Evolutionary conservation across 805 yeast species (phyloP).

Genomic region (Candida silvicultrix): DNA sequence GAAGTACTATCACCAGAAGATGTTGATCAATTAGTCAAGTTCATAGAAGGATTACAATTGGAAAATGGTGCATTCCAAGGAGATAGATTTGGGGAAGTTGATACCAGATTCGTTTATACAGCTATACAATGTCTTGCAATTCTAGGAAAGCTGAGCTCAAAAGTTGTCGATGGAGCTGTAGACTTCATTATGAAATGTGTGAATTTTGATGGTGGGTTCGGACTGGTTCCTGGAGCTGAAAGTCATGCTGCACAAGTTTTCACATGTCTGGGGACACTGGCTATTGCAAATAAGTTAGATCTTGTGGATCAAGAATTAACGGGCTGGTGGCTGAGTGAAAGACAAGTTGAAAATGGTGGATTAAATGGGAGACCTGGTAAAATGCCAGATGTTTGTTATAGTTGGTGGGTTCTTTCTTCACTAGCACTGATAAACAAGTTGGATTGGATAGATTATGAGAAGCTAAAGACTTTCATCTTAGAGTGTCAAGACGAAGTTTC

Average conservation of each 20-base stretch:
- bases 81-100: conserved; percentile 87
- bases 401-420: conserved; percentile 94
- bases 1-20: conserved; percentile 31
- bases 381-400: conserved; percentile 93
- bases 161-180: conserved; percentile 56
- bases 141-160: conserved; percentile 53
- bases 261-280: conserved; percentile 77
- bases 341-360: conserved; percentile 86
- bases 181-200: conserved; percentile 61
- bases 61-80: conserved; percentile 77
- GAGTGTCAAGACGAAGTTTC: conserved; percentile 65
- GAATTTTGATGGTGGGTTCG: conserved; percentile 96
- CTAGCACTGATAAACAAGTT: conserved; percentile 58
- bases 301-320: conserved; percentile 38
- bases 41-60: conserved; percentile 31
- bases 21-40: conserved; percentile 26
- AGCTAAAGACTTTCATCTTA: conserved; percentile 62
- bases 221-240: conserved; percentile 90
- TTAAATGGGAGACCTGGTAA: conserved; percentile 95
- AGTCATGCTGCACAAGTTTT: conserved; percentile 91
- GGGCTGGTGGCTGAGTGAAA: conserved; percentile 85
- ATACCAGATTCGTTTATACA: conserved; percentile 83
- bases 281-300: conserved; percentile 57
- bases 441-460: conserved; percentile 71
- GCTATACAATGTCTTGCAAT: conserved; percentile 71